A percentile compares a stretch with the other conserved stretches of the same genome.
These are phyloP conservation scores for Saccharomycopsis phalli DNA, from an alignment of 1,139 yeast species.

Conservation along the genomic window DNA sequence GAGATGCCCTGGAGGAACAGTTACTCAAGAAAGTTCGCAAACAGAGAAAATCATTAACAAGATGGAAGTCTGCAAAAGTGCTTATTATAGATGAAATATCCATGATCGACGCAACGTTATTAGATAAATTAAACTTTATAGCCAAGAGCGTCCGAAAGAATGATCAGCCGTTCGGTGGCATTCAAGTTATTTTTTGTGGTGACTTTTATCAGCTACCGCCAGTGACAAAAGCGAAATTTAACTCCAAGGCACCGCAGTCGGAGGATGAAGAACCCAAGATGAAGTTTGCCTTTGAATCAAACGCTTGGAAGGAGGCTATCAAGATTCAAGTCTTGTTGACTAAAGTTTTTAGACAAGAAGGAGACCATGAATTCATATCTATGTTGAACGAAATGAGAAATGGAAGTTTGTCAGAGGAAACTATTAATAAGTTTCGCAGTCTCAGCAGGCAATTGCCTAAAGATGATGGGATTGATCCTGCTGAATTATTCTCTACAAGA, in stretches of 20 bases:
- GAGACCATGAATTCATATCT: conserved; percentile 64
- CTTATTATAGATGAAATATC: conserved; percentile 81
- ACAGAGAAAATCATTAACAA: conserved; percentile 41
- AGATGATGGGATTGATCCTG: conserved; percentile 71
- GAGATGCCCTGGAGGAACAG: conserved; percentile 36
- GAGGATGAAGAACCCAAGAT: conserved; percentile 22
- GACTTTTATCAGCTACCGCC: conserved; percentile 93
- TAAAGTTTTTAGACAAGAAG: conserved; percentile 87
- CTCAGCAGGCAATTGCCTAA: conserved; percentile 48
- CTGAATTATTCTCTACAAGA: conserved; percentile 80
- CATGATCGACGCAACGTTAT: conserved; percentile 72
- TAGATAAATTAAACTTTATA: conserved; percentile 61
- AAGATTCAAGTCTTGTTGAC: conserved; percentile 57
- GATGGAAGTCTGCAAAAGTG: conserved; percentile 59
- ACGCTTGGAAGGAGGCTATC: conserved; percentile 62
- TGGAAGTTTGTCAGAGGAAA: conserved; percentile 52
- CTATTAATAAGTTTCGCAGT: conserved; percentile 45
- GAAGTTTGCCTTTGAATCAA: conserved; percentile 68
- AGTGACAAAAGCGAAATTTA: conserved; percentile 43
- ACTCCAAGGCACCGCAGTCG: too few relatives aligned
- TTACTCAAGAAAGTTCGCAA: conserved; percentile 49
- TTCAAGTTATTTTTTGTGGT: conserved; percentile 77
- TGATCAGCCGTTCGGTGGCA: conserved; percentile 73
- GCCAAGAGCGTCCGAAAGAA: conserved; percentile 48
- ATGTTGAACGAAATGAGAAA: conserved; percentile 85